These are phyloP conservation scores for Phaeoacremonium minimum DNA, from an alignment of 2,329 filamentous ascomycete genomes.

Conservation along the genomic window DNA sequence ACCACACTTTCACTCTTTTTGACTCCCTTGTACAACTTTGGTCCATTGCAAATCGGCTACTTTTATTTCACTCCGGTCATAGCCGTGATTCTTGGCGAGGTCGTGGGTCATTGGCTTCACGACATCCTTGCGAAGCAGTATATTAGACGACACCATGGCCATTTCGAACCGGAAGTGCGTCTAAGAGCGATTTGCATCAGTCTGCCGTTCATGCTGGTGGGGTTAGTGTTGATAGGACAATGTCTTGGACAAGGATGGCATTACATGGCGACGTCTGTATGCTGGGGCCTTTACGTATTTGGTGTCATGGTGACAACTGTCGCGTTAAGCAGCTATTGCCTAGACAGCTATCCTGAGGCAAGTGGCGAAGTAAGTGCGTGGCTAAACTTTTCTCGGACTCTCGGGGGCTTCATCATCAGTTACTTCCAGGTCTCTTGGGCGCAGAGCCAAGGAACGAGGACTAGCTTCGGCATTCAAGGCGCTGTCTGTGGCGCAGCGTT, in stretches of 20 bases:
- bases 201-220: constrained; percentile 42
- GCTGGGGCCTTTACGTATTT: constrained; percentile 51
- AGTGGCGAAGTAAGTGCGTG: constrained; percentile 49
- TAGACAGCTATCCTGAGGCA: constrained; percentile 51
- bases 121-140: constrained; percentile 41
- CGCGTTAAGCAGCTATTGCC: constrained; percentile 44
- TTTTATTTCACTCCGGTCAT: constrained; percentile 58
- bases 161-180: constrained; percentile 52
- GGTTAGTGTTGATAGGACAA: constrained; percentile 48
- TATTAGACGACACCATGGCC: constrained; percentile 40
- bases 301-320: constrained; percentile 52
- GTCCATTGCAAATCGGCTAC: constrained; percentile 42
- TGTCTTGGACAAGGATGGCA: constrained; percentile 44
- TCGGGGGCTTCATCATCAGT: constrained; percentile 45
- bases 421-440: constrained; percentile 52
- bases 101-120: constrained; percentile 52
- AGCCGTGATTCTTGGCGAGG: constrained; percentile 47
- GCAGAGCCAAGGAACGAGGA: constrained; percentile 31
- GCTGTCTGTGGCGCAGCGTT: constrained; percentile 27
- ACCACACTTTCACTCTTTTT: constrained; percentile 50
- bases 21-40: constrained; percentile 44
- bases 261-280: constrained; percentile 42
- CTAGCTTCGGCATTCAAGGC: constrained; percentile 41
- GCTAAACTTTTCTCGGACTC: constrained; percentile 43
- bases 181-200: constrained; percentile 42